Evolutionary conservation across 768 basidiomycete genomes (phyloP), one percentile per base, ranked within the genome.

Genomic region (Dioszegia hungarica): DNA sequence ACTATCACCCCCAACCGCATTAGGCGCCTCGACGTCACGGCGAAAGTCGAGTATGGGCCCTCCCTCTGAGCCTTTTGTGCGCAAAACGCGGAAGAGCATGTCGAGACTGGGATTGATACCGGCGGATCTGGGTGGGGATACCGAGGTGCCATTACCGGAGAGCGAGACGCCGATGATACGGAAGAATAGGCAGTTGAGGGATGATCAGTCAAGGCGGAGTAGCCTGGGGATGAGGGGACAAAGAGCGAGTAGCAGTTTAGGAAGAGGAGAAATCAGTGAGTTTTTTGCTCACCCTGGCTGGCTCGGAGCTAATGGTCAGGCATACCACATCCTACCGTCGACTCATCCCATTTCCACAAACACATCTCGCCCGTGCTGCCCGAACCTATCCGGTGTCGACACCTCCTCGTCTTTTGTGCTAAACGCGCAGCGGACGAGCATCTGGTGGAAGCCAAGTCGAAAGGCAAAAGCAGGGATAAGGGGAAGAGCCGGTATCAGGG

Each of bases 181-280:
- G 57, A 71, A 67, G 57, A 75, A 75, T 51, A 62, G 67, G 55
- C 66, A 74, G 48, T 50, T 75, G 39, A 58, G 64, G 41, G 67
- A 67, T 15, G 66, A 59, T 12, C 64, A 69, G 40, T 56, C 62
- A 1, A 52, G 74, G 41, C 59, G 72, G 54, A 68, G 65, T 33
- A 67, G 66, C 37, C 27, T 74, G 55, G 62, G 64, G 19, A 60
- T 66, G 61, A 41, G 74, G 46, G 70, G 70, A n/a, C 53, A 59
- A 20, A 59, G 74, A 41, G 73, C 73, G 44, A 74, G 70, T 49
- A 65, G 62, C 12, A 71, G 67, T 66, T 46, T 72, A 19, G 67
- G 72, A 1, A 60, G 62, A 56, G 72, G 74, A 10, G 74, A 75
- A 28, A 72, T 75, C 54, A 72, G 72, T 74, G 44, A 51, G 73